Evolutionary conservation across 2,329 filamentous ascomycete genomes (phyloP), one percentile per base, ranked within the genome.

Genomic region (Aspergillus pseudoterreus): DNA sequence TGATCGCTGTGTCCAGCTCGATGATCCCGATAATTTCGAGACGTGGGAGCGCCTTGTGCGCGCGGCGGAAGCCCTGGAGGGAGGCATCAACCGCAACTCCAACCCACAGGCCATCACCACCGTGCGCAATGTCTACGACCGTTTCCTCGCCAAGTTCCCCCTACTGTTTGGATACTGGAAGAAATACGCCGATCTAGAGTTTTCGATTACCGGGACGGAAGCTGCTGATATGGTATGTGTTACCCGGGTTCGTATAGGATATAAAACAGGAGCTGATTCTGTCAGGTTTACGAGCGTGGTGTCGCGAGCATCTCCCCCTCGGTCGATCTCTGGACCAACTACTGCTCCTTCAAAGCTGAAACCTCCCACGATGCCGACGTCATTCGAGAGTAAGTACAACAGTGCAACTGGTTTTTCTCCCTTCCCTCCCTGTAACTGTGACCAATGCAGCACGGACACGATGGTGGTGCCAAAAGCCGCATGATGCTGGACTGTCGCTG

Each of bases 131-230:
- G 84, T 89, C 56, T 97, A 95, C 76, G 92, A 99, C 70, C 84
- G 88, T 44, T 95, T 99, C 67, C 86, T 99, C 19, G 83, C 89
- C 55, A 96, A 96, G 68, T 99, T 96, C 59, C 94, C 94, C 2
- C 81, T 97, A 10, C 83, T 97, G 36, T 99, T 97, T 65, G 94
- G 92, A 47, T 99, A 97, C 77, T 99, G 94, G 94, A 97, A 97
- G 78, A 97, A 96, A 71, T 99, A 97, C 80, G 94, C 94, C 66
- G 92, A 97, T 65, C 81, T 95, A 57, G 94, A 99, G 68, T 99
- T 99, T 75, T 91, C 91, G 46, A 96, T 99, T 59, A 91, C 91
- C 4, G 94, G 94, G 15, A 95, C 94, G 4, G 94, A 99, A 77
- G 92, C 92, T 41, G 94, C 94, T 49, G 94, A 97, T 72, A 95